These are phyloP conservation scores for Globisporangium nagaii DNA, from an alignment of 352 stramenopile genomes.

Conservation along the genomic window DNA sequence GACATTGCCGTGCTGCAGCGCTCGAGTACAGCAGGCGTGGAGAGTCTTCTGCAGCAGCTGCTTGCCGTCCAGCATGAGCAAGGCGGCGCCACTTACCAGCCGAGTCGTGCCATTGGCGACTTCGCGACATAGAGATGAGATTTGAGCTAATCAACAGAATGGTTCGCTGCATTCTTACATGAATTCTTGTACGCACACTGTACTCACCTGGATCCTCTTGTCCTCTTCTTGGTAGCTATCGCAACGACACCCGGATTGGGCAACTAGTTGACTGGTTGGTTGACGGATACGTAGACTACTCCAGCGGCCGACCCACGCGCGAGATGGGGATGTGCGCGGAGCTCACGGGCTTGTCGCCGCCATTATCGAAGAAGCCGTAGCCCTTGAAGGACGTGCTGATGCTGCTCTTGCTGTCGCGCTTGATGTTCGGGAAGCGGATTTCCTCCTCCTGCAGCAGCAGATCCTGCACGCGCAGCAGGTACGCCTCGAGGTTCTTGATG, in stretches of 20 bases:
- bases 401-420: slow-evolving; percentile 34
- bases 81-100: no score
- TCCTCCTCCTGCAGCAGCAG: slow-evolving; percentile 74
- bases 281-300: not conserved
- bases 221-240: no score
- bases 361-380: slow-evolving; percentile 76
- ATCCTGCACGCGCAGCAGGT: slow-evolving; percentile 73
- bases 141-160: no score
- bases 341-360: slow-evolving; percentile 2
- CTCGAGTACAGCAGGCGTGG: not conserved
- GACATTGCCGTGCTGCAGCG: not conserved
- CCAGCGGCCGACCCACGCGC: slow-evolving; percentile 9
- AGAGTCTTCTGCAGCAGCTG: not conserved
- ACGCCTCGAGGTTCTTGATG: slow-evolving; percentile 77
- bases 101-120: no score
- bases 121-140: no score
- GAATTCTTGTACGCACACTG: no score
- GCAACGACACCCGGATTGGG: no score
- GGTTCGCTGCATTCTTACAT: no score
- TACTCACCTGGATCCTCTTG: no score
- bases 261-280: not conserved
- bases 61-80: no score
- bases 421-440: slow-evolving; percentile 67
- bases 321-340: slow-evolving; percentile 4
- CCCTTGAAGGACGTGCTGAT: slow-evolving; percentile 48